A percentile compares a stretch with the other conserved stretches of the same genome.
Conservation (phyloP, 352 stramenopile genomes). For the Pythium sukuiense region DNA sequence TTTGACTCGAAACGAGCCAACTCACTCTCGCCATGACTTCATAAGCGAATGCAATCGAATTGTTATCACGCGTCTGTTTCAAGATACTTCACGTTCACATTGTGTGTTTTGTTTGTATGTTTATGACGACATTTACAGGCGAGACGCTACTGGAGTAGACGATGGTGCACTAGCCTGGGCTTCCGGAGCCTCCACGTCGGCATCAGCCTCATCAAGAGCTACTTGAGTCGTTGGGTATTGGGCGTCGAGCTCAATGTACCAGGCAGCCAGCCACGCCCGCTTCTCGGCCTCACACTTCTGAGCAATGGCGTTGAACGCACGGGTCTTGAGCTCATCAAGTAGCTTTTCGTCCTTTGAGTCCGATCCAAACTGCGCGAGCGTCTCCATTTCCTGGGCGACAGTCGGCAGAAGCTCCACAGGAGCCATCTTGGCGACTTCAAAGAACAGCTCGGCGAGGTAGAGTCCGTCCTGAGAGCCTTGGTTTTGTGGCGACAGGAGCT, state of each 20-base stretch:
- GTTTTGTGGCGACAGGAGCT: conserved; percentile 27
- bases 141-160: background rate
- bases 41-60: background rate
- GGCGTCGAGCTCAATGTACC: conserved; percentile 52
- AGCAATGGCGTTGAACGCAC: conserved; percentile 47
- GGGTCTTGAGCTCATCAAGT: conserved; percentile 35
- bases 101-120: background rate
- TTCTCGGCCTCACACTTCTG: conserved; percentile 62
- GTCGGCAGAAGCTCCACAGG: conserved; percentile 43
- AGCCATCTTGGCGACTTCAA: conserved; percentile 65
- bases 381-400: conserved; percentile 44
- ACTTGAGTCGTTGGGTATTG: conserved; percentile 28
- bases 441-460: conserved; percentile 50
- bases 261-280: conserved; percentile 58
- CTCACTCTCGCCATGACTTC: background rate
- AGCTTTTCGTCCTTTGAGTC: conserved; percentile 19
- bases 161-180: background rate
- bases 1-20: too few species aligned
- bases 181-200: background rate
- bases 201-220: background rate
- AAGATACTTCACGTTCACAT: background rate
- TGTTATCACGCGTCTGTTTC: background rate
- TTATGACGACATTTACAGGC: background rate
- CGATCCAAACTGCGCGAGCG: conserved; percentile 31
- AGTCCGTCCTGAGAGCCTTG: conserved; percentile 22